Evolutionary conservation across 768 basidiomycete genomes (phyloP).

Genomic region (Mycena maculata): DNA sequence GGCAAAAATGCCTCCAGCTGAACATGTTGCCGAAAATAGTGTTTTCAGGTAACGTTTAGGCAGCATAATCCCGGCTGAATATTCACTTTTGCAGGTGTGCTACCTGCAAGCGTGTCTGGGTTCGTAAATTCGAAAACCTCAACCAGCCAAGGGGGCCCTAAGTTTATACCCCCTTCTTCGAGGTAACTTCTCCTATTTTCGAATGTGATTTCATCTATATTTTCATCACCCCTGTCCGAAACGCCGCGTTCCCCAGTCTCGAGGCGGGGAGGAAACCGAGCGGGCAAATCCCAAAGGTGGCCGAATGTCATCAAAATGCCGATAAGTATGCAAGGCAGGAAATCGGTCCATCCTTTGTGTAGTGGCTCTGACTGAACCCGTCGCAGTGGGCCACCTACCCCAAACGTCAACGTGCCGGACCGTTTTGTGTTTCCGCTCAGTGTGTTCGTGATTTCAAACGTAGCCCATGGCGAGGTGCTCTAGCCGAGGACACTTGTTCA

Average conservation of each 20-base stretch:
- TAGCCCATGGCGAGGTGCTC: background rate
- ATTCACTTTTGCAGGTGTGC: too few species aligned
- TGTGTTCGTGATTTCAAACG: background rate
- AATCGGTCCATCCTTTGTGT: background rate
- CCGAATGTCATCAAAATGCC: conserved; percentile 4
- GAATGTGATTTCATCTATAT: background rate
- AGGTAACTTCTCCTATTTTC: too few species aligned
- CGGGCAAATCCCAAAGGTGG: background rate
- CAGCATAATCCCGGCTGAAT: too few species aligned
- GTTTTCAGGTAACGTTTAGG: too few species aligned
- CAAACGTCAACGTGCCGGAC: background rate
- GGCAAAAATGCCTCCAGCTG: too few species aligned
- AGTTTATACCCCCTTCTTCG: too few species aligned
- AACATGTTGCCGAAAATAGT: too few species aligned
- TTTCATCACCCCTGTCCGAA: background rate
- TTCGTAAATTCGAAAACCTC: background rate
- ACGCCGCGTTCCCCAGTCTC: background rate
- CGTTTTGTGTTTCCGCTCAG: too few species aligned
- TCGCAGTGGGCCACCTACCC: background rate
- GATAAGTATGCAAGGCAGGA: conserved; percentile 8
- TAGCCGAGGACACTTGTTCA: background rate
- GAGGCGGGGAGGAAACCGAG: background rate
- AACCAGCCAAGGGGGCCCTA: background rate
- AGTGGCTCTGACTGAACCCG: background rate
- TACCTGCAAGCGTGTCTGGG: too few species aligned